phyloP scores from a whole-genome alignment of 2,329 filamentous ascomycete genomes.

The Aspergillus ibericus region DNA sequence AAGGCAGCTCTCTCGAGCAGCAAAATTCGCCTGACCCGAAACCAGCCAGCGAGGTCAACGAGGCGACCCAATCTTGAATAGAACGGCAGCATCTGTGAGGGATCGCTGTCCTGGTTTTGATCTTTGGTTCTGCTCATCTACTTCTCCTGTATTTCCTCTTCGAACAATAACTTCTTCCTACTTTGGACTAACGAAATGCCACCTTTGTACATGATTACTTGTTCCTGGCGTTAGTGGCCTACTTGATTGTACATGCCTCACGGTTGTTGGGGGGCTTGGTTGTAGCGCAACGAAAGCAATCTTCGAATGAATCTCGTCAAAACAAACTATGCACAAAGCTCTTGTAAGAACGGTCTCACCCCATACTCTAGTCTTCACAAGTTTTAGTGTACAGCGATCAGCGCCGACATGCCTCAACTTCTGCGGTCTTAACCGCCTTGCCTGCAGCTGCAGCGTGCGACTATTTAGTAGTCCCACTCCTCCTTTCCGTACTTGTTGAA shows the following conservation, averaged over 20 bases:
- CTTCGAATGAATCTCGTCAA: conserved; percentile 32
- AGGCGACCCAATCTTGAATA: conserved; percentile 41
- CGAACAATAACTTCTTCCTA: conserved; percentile 13
- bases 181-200: conserved; percentile 21
- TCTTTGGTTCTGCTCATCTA: conserved; percentile 9
- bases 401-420: conserved; percentile 13
- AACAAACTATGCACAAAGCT: conserved; percentile 36
- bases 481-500: conserved; percentile 99
- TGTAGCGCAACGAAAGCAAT: conserved; percentile 27
- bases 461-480: conserved; percentile 57
- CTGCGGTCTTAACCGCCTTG: conserved; percentile 9
- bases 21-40: conserved; percentile 41
- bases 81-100: conserved; percentile 20
- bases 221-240: background rate
- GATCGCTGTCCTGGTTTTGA: conserved; percentile 12
- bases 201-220: conserved; percentile 17
- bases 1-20: conserved; percentile 39
- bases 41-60: conserved; percentile 50
- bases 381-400: conserved; percentile 37
- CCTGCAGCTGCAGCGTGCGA: conserved; percentile 8
- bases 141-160: conserved; percentile 19
- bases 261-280: background rate
- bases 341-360: conserved; percentile 22
- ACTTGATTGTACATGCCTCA: conserved; percentile 1
- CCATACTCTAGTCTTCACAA: conserved; percentile 26